Percentiles rank a stretch among this genome's conserved stretches.
These are phyloP conservation scores for Trypanosoma avium DNA, from an alignment of 208 protist genomes.

Conservation along the genomic window DNA sequence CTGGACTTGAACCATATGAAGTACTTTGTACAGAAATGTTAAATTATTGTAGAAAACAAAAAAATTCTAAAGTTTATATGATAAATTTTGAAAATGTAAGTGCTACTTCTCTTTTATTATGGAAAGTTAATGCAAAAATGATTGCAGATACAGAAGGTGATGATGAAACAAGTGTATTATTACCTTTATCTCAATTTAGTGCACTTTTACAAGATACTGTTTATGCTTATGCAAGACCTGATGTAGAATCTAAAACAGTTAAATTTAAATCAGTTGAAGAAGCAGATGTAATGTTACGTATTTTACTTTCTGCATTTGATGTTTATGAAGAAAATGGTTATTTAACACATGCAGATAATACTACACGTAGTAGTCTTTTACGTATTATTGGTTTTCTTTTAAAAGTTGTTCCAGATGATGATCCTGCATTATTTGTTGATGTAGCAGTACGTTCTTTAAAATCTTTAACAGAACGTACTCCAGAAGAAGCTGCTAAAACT, in stretches of 20 bases:
- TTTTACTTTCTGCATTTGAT: slow-evolving; percentile 78
- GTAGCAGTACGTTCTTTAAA: slow-evolving; percentile 72
- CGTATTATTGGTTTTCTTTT: slow-evolving; percentile 79
- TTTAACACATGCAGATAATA: slow-evolving; percentile 87
- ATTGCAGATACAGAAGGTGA: slow-evolving; percentile 61
- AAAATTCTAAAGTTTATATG: slow-evolving; percentile 35
- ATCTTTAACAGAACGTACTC: slow-evolving; percentile 66
- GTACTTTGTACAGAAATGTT: slow-evolving; percentile 62
- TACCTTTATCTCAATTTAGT: slow-evolving; percentile 74
- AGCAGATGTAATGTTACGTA: slow-evolving; percentile 82
- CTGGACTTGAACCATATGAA: slow-evolving; percentile 53
- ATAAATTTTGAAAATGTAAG: slow-evolving; percentile 55
- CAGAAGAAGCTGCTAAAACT: slow-evolving; percentile 79
- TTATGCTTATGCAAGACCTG: slow-evolving; percentile 74
- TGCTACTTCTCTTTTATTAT: slow-evolving; percentile 68
- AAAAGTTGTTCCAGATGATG: slow-evolving; percentile 87
- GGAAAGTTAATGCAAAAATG: slow-evolving; percentile 67
- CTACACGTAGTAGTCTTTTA: slow-evolving; percentile 69
- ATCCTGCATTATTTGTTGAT: slow-evolving; percentile 86
- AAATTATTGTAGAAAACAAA: slow-evolving; percentile 50
- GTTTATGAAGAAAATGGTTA: slow-evolving; percentile 89
- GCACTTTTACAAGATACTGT: slow-evolving; percentile 80
- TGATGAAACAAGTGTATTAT: slow-evolving; percentile 52
- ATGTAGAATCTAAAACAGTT: slow-evolving; percentile 65
- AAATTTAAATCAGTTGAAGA: slow-evolving; percentile 81